Evolutionary conservation across 2,329 filamentous ascomycete genomes (phyloP), one percentile per base, ranked within the genome.

Genomic region (Penicillium sp.): DNA sequence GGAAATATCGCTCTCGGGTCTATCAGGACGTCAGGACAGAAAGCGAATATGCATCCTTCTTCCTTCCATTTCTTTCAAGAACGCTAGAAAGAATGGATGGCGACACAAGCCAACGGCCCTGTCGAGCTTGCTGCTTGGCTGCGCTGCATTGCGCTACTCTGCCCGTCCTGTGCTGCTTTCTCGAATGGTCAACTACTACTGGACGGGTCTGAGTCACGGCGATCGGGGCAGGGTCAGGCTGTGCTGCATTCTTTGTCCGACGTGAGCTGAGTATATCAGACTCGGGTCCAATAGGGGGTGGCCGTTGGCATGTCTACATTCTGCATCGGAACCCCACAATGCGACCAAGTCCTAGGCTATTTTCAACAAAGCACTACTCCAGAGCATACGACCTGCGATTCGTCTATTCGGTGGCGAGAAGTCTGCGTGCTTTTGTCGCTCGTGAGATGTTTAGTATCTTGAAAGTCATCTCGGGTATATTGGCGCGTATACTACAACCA

Each of bases 191-290:
- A 4, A 26, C 26, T 26, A 23, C 35, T 44, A 15, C n/a, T 29
- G 47, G 13, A 47, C 21, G 19, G 26, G 55, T 58, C 35, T 41
- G 55, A 50, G 46, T 58, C 47, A 58, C 55, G 13, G 38, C 51
- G 38, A 45, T 54, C 30, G 17, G 7, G 50, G 21, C n/a, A 30
- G 15, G 50, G 50, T 21, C 30, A 53, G 54, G 45, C 45, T 19
- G 30, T 49, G 38, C 3, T 55, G 52, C 52, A 55, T 55, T 55
- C 56, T 58, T 52, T 58, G 56, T 58, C 26, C 48, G 48, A 52
- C 38, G n/a, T 50, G 31, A 21, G 46, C 46, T 44, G 55, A 44
- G 48, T 45, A 58, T 52, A 52, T 45, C 38, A 3, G 41, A 30
- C 30, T 44, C 15, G 29, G 30, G 29, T 21, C 51, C 51, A 54